phyloP scores from a whole-genome alignment of 805 yeast species.

The Kazachstania bromeliacearum region DNA sequence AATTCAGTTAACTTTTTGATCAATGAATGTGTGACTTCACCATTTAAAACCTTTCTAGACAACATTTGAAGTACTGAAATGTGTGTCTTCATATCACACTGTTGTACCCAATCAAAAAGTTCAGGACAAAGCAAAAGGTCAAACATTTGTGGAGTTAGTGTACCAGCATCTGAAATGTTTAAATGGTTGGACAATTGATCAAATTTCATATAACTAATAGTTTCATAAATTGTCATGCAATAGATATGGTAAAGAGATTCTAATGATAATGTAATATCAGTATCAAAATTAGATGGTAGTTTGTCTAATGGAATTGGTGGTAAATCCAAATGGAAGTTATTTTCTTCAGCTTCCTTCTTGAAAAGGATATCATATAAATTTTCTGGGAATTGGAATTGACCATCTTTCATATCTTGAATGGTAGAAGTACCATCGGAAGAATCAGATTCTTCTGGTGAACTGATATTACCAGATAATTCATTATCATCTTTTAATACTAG shows the following conservation, averaged over 20 bases:
- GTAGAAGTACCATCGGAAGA: neutral
- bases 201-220: conserved; percentile 57
- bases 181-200: conserved; percentile 47
- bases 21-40: conserved; percentile 31
- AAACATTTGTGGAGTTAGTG: conserved; percentile 54
- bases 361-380: conserved; percentile 3
- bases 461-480: neutral
- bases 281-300: conserved; percentile 35
- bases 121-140: conserved; percentile 43
- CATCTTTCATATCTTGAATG: neutral
- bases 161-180: conserved; percentile 39
- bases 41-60: conserved; percentile 50
- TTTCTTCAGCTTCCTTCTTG: conserved; percentile 4
- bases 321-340: conserved; percentile 30
- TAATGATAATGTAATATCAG: conserved; percentile 53
- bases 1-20: conserved; percentile 45
- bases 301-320: conserved; percentile 29
- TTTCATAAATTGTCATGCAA: conserved; percentile 55
- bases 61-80: conserved; percentile 46
- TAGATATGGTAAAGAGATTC: conserved; percentile 54
- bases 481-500: conserved; percentile 23
- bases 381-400: neutral
- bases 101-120: conserved; percentile 51
- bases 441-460: neutral
- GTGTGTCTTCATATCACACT: conserved; percentile 60